A percentile compares a stretch with the other conserved stretches of the same genome.
These are phyloP conservation scores for Cucumis hystrix DNA, from an alignment of 306 rosid genomes.

Conservation along the genomic window DNA sequence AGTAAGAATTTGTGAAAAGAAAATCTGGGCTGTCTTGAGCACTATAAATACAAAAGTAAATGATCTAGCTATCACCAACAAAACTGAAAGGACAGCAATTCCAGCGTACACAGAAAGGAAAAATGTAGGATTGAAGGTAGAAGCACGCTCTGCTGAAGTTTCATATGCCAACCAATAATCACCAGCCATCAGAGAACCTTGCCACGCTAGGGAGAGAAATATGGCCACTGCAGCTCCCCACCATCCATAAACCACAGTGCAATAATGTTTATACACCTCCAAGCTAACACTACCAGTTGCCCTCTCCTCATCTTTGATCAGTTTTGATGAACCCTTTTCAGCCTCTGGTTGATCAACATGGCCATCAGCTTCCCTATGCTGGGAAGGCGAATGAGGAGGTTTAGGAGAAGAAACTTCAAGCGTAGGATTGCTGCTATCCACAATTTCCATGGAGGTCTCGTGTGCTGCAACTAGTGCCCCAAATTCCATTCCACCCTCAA, in stretches of 20 bases:
- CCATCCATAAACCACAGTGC: slow-evolving; percentile 47
- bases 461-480: slow-evolving; percentile 72
- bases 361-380: slow-evolving; percentile 23
- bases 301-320: slow-evolving; percentile 32
- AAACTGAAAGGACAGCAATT: slow-evolving; percentile 18
- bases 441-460: slow-evolving; percentile 84
- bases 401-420: slow-evolving; percentile 29
- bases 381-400: slow-evolving; percentile 22
- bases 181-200: slow-evolving; percentile 66
- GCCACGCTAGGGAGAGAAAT: slow-evolving; percentile 58
- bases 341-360: slow-evolving; percentile 36
- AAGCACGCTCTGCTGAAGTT: slow-evolving; percentile 22
- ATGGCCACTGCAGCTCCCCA: slow-evolving; percentile 52
- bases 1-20: slow-evolving; percentile 60
- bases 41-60: slow-evolving; percentile 49
- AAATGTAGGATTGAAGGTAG: neutral
- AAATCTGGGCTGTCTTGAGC: slow-evolving; percentile 56
- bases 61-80: slow-evolving; percentile 67
- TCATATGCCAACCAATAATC: slow-evolving; percentile 96
- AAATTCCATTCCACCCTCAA: slow-evolving; percentile 57
- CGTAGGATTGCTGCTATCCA: slow-evolving; percentile 32
- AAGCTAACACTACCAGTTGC: slow-evolving; percentile 73
- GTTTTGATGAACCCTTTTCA: slow-evolving; percentile 21
- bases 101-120: neutral
- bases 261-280: slow-evolving; percentile 71